phyloP scores from a whole-genome alignment of 306 rosid species.

The Prunus mira region DNA sequence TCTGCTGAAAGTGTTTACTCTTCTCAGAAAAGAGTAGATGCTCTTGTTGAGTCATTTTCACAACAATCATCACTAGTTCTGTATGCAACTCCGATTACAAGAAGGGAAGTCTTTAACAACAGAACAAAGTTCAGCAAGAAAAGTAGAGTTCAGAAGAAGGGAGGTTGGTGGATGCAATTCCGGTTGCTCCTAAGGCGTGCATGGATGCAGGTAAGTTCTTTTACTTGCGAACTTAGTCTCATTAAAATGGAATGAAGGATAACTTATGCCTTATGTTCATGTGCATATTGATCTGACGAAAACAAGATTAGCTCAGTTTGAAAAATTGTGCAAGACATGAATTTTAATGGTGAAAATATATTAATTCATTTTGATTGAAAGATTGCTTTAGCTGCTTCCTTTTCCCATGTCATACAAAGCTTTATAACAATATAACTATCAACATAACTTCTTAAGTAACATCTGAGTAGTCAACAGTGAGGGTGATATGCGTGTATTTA shows the following conservation, averaged over 20 bases:
- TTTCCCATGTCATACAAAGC: background rate
- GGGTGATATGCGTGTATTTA: slow-evolving; percentile 6
- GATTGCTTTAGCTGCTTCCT: background rate
- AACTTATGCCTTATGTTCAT: too few relatives aligned
- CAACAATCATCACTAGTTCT: slow-evolving; percentile 49
- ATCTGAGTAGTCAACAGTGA: slow-evolving; percentile 4
- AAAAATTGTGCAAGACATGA: background rate
- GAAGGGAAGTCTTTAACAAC: slow-evolving; percentile 41
- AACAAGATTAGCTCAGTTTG: background rate
- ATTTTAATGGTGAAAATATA: background rate
- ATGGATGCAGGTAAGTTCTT: slow-evolving; percentile 82
- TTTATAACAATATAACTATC: slow-evolving; percentile 12
- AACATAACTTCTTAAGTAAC: background rate
- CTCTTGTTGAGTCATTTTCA: slow-evolving; percentile 82
- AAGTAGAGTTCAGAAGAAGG: slow-evolving; percentile 47
- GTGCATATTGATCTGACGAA: background rate
- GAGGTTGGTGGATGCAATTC: slow-evolving; percentile 91
- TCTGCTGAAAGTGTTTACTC: slow-evolving; percentile 80
- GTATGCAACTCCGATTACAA: slow-evolving; percentile 69
- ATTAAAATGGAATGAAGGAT: too few relatives aligned
- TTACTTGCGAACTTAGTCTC: background rate
- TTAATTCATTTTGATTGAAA: background rate
- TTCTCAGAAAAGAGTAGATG: slow-evolving; percentile 69
- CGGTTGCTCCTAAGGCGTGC: slow-evolving; percentile 88
- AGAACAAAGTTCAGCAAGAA: slow-evolving; percentile 36